These are phyloP conservation scores for Ensete glaucum DNA, from an alignment of 176 grass and related monocot species.

Conservation along the genomic window DNA sequence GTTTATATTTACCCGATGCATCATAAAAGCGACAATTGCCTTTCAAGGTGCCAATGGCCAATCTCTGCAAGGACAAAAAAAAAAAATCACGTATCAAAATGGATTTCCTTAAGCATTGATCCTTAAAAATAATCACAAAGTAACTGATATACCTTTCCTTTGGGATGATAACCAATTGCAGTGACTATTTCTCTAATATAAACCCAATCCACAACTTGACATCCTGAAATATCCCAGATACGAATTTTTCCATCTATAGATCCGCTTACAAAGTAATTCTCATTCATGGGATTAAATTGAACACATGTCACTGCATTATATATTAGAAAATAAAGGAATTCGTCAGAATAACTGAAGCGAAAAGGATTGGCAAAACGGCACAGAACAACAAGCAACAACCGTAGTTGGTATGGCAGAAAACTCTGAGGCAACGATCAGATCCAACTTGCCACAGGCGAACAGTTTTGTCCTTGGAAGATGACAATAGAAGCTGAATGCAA, in stretches of 20 bases:
- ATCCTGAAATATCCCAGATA: constrained; percentile 56
- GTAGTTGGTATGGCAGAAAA: constrained; percentile 75
- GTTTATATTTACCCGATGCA: constrained; percentile 45
- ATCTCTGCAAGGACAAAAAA: constrained; percentile 41
- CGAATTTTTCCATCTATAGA: constrained; percentile 98
- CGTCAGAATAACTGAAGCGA: constrained; percentile 9
- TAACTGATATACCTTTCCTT: constrained; percentile 58
- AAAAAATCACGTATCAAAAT: background rate
- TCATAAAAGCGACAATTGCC: constrained; percentile 79
- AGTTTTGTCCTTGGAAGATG: constrained; percentile 75
- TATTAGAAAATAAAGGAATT: background rate
- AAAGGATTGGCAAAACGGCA: constrained; percentile 1
- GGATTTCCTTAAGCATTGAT: background rate
- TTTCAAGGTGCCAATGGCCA: constrained; percentile 59
- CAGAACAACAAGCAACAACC: constrained; percentile 34
- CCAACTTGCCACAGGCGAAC: constrained; percentile 87
- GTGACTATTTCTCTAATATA: constrained; percentile 80
- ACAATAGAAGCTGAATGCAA: constrained; percentile 57
- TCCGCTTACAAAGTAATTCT: constrained; percentile 72
- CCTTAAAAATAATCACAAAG: constrained; percentile 8
- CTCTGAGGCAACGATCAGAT: constrained; percentile 37
- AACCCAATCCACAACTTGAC: constrained; percentile 74
- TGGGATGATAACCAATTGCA: constrained; percentile 62
- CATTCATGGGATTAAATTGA: constrained; percentile 62
- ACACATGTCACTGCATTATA: constrained; percentile 73